phyloP scores from a whole-genome alignment of 352 stramenopile genomes.

The Phytopythium delawarense region DNA sequence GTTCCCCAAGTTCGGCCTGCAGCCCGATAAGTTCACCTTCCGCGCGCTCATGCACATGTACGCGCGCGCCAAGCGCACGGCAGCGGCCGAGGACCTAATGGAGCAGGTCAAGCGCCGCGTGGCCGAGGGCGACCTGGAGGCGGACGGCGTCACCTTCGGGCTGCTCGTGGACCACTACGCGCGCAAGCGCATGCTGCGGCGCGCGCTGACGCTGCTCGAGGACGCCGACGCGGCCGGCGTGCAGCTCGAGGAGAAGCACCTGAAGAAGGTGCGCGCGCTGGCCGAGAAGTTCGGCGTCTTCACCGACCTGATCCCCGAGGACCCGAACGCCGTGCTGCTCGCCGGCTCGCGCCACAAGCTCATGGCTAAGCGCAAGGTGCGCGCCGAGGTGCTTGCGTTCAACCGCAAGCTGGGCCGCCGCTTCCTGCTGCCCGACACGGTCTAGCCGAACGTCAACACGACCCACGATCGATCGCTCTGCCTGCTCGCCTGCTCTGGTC shows the following conservation, averaged over 20 bases:
- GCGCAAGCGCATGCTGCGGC: conserved; percentile 53
- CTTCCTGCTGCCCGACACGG: conserved; percentile 54
- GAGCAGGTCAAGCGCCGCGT: conserved; percentile 36
- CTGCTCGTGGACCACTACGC: conserved; percentile 77
- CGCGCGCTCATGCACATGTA: conserved; percentile 84
- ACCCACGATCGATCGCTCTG: too few relatives aligned
- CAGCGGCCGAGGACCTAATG: conserved; percentile 46
- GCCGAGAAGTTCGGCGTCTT: conserved; percentile 67
- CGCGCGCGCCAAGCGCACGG: conserved; percentile 55
- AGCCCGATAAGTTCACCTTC: conserved; percentile 63
- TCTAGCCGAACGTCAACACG: not conserved
- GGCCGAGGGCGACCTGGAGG: conserved; percentile 42
- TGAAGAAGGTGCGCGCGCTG: conserved; percentile 68
- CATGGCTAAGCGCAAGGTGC: conserved; percentile 75
- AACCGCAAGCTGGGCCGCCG: conserved; percentile 72
- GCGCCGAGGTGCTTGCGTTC: conserved; percentile 61
- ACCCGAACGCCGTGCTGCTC: conserved; percentile 64
- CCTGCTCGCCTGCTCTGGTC: not conserved
- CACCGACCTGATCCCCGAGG: conserved; percentile 73
- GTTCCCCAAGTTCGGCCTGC: conserved; percentile 40
- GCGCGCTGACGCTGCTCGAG: conserved; percentile 62
- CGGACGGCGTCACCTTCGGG: conserved; percentile 55
- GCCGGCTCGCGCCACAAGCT: conserved; percentile 62
- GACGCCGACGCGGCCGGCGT: conserved; percentile 47
- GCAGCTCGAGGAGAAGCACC: conserved; percentile 51